Percentiles rank a stretch among this genome's conserved stretches.
These are phyloP conservation scores for Sclerotinia sclerotiorum DNA, from an alignment of 2,329 filamentous ascomycete genomes.

Conservation along the genomic window DNA sequence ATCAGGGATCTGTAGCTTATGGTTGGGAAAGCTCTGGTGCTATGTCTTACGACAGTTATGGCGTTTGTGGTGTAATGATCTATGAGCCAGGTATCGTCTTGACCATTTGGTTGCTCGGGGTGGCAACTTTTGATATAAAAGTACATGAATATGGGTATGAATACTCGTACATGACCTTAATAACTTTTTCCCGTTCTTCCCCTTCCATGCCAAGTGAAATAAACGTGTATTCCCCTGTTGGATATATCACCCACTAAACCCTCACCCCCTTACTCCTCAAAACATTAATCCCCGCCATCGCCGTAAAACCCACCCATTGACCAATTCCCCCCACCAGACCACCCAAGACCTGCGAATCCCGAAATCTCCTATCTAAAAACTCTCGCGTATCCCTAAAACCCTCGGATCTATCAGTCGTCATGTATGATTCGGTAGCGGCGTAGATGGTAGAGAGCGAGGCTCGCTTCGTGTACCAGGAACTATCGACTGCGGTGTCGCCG, in stretches of 20 bases:
- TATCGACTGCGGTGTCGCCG: slow-evolving; percentile 78
- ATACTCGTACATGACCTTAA: slow-evolving; percentile 19
- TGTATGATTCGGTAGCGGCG: slow-evolving; percentile 82
- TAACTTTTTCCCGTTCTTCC: neutral
- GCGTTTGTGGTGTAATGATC: slow-evolving; percentile 1
- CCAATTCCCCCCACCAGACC: slow-evolving; percentile 62
- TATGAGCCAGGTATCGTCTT: slow-evolving; percentile 6
- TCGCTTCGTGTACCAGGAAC: slow-evolving; percentile 81
- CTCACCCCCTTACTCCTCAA: slow-evolving; percentile 84
- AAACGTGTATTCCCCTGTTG: neutral
- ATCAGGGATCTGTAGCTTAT: neutral
- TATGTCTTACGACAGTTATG: slow-evolving; percentile 5
- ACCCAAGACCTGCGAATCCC: slow-evolving; percentile 65
- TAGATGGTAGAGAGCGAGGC: slow-evolving; percentile 64
- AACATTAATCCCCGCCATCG: slow-evolving; percentile 74
- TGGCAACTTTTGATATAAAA: neutral
- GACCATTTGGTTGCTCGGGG: neutral
- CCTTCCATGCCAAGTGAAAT: neutral
- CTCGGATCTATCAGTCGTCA: slow-evolving; percentile 80
- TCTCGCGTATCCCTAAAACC: slow-evolving; percentile 74
- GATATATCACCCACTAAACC: slow-evolving; percentile 46
- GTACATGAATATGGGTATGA: neutral
- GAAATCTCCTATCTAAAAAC: slow-evolving; percentile 71
- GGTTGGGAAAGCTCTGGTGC: neutral
- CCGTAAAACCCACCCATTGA: slow-evolving; percentile 82